These are phyloP conservation scores for Apophysomyces elegans DNA, from an alignment of 371 early-diverging fungal genomes.

Conservation along the genomic window DNA sequence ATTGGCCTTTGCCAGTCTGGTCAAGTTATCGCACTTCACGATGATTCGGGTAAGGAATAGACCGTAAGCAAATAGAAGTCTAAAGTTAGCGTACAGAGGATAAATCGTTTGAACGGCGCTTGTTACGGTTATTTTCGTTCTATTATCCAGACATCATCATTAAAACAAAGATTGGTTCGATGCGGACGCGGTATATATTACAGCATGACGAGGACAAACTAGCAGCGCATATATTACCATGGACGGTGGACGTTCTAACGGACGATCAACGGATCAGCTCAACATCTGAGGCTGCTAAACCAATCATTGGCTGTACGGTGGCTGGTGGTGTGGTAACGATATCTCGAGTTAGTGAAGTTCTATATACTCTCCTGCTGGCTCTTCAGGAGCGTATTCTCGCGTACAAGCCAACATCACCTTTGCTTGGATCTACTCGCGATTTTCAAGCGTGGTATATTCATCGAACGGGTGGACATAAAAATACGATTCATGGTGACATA, in stretches of 20 bases:
- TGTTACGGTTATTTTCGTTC: conserved; percentile 33
- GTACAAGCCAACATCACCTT: conserved; percentile 24
- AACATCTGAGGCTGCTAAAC: conserved; percentile 7
- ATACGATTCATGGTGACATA: conserved; percentile 39
- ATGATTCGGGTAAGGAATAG: conserved; percentile 22
- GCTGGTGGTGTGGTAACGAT: conserved; percentile 36
- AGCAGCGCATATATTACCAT: conserved; percentile 23
- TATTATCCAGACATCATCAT: conserved; percentile 43
- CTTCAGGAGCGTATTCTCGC: conserved; percentile 28
- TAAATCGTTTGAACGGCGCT: conserved; percentile 27
- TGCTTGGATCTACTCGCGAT: conserved; percentile 31
- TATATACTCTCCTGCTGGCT: conserved; percentile 20
- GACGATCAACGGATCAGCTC: neutral
- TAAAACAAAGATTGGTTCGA: conserved; percentile 24
- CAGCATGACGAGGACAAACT: conserved; percentile 4
- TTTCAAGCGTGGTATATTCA: conserved; percentile 35
- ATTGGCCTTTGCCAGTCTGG: conserved; percentile 36
- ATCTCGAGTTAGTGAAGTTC: conserved; percentile 22
- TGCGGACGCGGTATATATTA: conserved; percentile 20
- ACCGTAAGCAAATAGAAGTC: neutral
- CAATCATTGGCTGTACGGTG: conserved; percentile 38
- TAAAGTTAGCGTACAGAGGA: conserved; percentile 16
- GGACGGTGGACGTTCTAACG: conserved; percentile 13
- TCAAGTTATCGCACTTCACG: conserved; percentile 34
- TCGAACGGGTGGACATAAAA: conserved; percentile 23